These are phyloP conservation scores for Clarkia xantiana DNA, from an alignment of 345 rosid genomes.

Conservation along the genomic window DNA sequence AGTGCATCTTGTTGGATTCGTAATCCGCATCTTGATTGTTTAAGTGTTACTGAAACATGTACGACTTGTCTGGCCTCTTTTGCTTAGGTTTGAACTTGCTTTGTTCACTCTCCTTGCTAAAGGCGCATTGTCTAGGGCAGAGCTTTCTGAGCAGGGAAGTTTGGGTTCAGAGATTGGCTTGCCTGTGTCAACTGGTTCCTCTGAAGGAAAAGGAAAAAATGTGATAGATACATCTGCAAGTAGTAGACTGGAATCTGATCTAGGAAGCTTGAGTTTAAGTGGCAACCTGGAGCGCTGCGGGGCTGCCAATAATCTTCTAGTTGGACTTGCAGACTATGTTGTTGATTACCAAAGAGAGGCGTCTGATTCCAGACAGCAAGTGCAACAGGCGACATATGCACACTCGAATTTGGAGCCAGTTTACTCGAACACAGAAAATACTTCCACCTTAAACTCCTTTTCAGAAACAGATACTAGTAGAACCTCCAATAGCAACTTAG, in stretches of 20 bases:
- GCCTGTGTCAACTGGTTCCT: constrained; percentile 32
- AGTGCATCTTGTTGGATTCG: neutral
- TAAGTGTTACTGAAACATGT: constrained; percentile 1
- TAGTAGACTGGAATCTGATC: constrained; percentile 44
- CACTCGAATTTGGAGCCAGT: constrained; percentile 25
- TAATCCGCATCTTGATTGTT: too few relatives aligned
- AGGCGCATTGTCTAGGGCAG: constrained; percentile 40
- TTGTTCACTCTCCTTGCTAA: constrained; percentile 57
- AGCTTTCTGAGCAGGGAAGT: constrained; percentile 39
- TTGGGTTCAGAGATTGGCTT: constrained; percentile 32
- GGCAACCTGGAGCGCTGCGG: constrained; percentile 23
- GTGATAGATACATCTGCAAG: constrained; percentile 26
- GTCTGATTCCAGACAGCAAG: constrained; percentile 33
- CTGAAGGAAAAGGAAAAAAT: constrained; percentile 38
- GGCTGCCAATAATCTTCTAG: constrained; percentile 27
- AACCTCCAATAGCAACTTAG: constrained; percentile 33
- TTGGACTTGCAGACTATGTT: constrained; percentile 41
- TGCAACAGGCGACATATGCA: constrained; percentile 28
- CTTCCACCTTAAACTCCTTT: constrained; percentile 23
- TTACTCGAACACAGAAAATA: constrained; percentile 22
- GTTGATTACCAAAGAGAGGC: constrained; percentile 35
- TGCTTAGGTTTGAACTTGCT: constrained; percentile 78
- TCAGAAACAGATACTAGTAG: constrained; percentile 28
- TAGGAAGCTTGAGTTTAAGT: constrained; percentile 35
- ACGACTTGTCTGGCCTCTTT: constrained; percentile 14